Percentiles rank a stretch among this genome's conserved stretches.
These are phyloP conservation scores for Eutypella sp. DNA, from an alignment of 2,329 filamentous ascomycete genomes.

Conservation along the genomic window DNA sequence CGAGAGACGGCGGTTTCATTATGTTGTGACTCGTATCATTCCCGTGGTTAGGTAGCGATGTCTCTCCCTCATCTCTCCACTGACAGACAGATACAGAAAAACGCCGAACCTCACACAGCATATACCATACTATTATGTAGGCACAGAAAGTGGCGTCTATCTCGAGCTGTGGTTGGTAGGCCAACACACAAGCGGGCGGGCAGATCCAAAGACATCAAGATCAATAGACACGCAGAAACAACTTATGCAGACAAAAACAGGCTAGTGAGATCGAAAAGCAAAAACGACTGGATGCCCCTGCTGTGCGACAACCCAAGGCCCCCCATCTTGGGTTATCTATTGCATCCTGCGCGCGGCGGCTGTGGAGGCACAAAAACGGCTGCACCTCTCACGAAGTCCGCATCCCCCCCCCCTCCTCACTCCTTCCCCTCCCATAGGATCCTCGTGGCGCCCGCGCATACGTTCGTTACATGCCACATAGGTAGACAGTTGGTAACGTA, in stretches of 20 bases:
- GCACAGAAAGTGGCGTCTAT: not conserved
- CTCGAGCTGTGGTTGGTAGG: not conserved
- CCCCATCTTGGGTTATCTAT: not conserved
- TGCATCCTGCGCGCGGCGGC: not conserved
- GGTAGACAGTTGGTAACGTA: too few species aligned
- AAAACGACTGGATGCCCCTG: too few species aligned
- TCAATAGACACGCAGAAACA: not conserved
- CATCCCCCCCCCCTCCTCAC: not conserved
- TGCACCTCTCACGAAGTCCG: not conserved
- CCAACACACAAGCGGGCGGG: too few species aligned
- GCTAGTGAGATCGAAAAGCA: too few species aligned
- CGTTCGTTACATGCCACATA: not conserved
- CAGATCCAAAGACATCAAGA: too few species aligned
- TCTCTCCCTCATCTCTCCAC: not conserved
- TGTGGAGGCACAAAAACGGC: not conserved
- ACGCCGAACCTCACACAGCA: too few species aligned
- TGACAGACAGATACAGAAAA: not conserved
- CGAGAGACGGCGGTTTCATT: not conserved
- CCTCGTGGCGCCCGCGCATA: not conserved
- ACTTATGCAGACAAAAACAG: not conserved
- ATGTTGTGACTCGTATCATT: not conserved
- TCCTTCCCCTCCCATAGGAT: not conserved
- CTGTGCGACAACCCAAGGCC: not conserved
- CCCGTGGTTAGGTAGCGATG: not conserved
- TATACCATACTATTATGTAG: too few species aligned